Percentiles rank a stretch among this genome's conserved stretches.
These are phyloP conservation scores for Neoscytalidium dimidiatum DNA, from an alignment of 2,329 filamentous ascomycete genomes.

Conservation along the genomic window DNA sequence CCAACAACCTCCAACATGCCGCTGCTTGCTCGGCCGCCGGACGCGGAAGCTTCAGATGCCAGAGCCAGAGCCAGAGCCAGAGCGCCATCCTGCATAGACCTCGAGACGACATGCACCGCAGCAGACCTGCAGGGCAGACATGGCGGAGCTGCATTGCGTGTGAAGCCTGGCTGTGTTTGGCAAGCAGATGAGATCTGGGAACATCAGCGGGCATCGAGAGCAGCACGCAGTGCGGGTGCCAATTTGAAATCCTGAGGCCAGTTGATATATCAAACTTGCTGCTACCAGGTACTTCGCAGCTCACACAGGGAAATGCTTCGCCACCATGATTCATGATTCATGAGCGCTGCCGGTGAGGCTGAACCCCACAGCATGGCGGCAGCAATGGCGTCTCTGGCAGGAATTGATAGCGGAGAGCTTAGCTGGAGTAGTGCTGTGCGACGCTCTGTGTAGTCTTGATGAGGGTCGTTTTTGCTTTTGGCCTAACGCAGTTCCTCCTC, in stretches of 20 bases:
- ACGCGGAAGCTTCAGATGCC: neutral
- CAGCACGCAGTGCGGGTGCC: neutral
- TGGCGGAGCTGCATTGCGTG: neutral
- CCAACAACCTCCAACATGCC: neutral
- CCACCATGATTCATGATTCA: neutral
- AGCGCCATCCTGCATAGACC: neutral
- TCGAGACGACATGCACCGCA: neutral
- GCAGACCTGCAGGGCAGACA: neutral
- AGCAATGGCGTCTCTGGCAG: too few species aligned
- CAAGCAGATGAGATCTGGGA: neutral
- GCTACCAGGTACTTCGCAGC: neutral
- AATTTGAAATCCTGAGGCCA: neutral
- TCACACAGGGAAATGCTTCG: neutral
- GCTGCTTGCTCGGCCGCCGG: neutral
- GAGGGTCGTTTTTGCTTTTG: too few species aligned
- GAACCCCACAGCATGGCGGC: too few species aligned
- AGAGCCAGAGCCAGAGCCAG: neutral
- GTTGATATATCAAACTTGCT: neutral
- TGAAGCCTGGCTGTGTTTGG: neutral
- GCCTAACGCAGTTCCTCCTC: neutral
- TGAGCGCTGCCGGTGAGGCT: neutral
- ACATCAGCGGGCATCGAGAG: neutral
- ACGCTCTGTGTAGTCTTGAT: too few species aligned
- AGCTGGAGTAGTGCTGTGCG: neutral
- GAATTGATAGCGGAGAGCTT: neutral